Base-by-base conservation (phyloP, 2,329 filamentous ascomycete genomes). In the Clonostachys sp. region DNA sequence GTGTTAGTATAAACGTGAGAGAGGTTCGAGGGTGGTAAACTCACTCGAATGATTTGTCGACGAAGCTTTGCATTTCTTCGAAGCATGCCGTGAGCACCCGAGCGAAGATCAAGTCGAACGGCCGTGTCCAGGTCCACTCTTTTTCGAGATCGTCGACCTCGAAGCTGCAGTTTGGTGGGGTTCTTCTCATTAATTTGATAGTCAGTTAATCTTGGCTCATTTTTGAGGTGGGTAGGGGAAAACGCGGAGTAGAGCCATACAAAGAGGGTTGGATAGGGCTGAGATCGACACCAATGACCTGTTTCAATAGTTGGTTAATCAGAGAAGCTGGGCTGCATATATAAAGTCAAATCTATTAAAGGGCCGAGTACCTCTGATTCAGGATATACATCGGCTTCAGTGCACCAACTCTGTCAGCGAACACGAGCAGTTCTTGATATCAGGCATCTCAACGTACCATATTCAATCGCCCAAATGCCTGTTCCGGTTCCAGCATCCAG, bases 91-190 rank as follows among this genome's bases (percentile, higher is more conserved):
- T 58, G 52, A 70, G 56, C 47, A 61, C 60, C 24, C 65, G 58
- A 33, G 51, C 53, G 47, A 66, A 61, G 45, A 70, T 64, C 47
- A 61, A 67, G 47, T 71, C 67, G 41, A 68, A 67, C 2, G 55
- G 52, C 5, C 51, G 44, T 3, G 53, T 50, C 42, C 53, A 68
- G 3, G 60, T 60, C 67, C 67, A 70, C 39, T 56, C 52, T 46
- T 61, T 56, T 18, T 65, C 63, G 2, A 60, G 52, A 48, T 70
- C 66, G 47, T 70, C 66, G 46, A 71, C 57, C 46, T 70, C 65
- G 53, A 77, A 77, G n/a, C 58, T 57, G 40, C 73, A 62, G 49
- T 77, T 77, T 1, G 69, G 65, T 1, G 73, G 72, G 8, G 71
- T 68, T 38, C 53, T 30, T 30, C 24, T 30, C 24, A 6, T 30